Base-by-base conservation (phyloP, 177 flowering plant genomes). In the Vitis hybrid region DNA sequence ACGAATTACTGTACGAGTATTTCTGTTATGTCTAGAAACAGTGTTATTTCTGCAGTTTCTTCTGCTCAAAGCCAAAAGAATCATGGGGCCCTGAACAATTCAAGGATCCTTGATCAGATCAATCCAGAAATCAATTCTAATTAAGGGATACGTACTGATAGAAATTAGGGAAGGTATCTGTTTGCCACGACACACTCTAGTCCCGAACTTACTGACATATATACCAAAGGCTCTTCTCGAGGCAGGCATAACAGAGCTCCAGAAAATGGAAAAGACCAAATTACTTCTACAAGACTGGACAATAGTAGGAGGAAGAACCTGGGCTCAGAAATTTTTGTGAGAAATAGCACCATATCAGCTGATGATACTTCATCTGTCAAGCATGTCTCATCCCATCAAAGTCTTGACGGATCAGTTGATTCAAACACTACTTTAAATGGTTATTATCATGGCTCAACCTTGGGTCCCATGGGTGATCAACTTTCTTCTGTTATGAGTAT, bases 141-240 rank as follows among this genome's bases (percentile, higher is more conserved):
- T 70, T 83, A 79, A 65, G 69, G 62, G 52, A 33, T 53, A n/a
- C 70, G 64, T 48, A 64, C 70, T 64, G 87, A 79, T 70, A 84
- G 78, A 74, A 63, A 67, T 3, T 88, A 85, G 49, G 89, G 84
- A 18, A 86, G 83, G 72, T 79, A 63, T 79, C 81, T 69, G 48
- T 89, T 96, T 84, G 89, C 86, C 3, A 86, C 97, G 79, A 92
- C 97, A 51, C 83, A 77, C 10, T 96, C 99, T 33, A 93, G 99
- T 73, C 99, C 98, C 49, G 95, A 89, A 76, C 91, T 96, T 26
- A 87, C 90, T 10, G 95, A 91, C 58, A 66, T 81, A 39, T 85
- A 77, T 67, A 60, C 69, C 73, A 92, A 89, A 72, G 78, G 65
- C 52, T 72, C 80, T 51, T 80, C 87, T 51, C 87, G 79, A 82